Base-by-base conservation (phyloP, 169 alveolate species). In the Plasmodium blacklocki region DNA sequence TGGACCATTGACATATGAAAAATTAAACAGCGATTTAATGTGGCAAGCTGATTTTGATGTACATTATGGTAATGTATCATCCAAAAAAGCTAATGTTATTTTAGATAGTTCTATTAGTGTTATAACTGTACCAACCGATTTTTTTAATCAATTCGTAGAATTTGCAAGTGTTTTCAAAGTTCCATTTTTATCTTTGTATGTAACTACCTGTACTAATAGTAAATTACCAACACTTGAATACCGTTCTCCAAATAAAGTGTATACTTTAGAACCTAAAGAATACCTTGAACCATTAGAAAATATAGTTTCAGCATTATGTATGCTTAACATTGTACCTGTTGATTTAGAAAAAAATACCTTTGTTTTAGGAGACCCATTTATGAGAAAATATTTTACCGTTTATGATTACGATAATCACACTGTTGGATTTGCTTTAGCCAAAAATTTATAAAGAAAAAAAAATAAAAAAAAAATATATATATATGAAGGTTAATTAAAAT, bases 361-460 rank as follows among this genome's bases (percentile, higher is more conserved):
- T 49, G 72, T 88, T 58, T 47, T 88, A 39, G 93, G 93, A 58
- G 88, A 73, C 29, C 88, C 88, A 21, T 88, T 88, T 39, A 67
- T 88, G 76, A 68, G 88, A 68, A 88, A 88, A 68, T 88, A 74
- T 85, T 73, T 73, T 72, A 73, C 93, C 49, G 43, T 78, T 19
- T 88, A 73, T 58, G 88, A 88, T 29, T 88, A 74, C 49, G 88
- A 88, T 54, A 58, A 73, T 6, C 72, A 47, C 32, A 59, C 73
- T 9, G 85, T 88, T 56, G 80, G 78, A 59, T 88, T 88, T 59
- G 88, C 86, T 9, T 12, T 64, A 2, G 75, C 89, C 12, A 76
- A 62, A 54, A 76, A 76, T 29, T 29, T 29, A 29, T 29, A 29
- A 29, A 29, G 3, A 39, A 29, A 67, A 29, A 29, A 47, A 29